Percentiles rank a stretch among this genome's conserved stretches.
Evolutionary conservation across 129 eudicot species (phyloP).

Genomic region (Arctium minus): DNA sequence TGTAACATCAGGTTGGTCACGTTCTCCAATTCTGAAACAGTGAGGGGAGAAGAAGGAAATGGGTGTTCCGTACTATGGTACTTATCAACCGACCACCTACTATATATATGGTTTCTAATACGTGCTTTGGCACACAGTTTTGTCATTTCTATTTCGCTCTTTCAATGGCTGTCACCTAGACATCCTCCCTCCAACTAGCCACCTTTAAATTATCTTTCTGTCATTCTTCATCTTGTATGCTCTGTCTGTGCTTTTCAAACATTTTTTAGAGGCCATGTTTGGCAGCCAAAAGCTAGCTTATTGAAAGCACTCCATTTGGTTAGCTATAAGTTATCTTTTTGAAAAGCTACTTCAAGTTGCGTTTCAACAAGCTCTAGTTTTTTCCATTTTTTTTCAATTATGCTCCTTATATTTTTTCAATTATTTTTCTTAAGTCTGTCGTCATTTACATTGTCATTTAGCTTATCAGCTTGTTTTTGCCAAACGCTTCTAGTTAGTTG

Average conservation of each 20-base stretch:
- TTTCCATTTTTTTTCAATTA: not conserved
- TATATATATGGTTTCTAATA: not conserved
- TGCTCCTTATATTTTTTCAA: not conserved
- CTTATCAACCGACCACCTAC: constrained; percentile 1
- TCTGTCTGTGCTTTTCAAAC: not conserved
- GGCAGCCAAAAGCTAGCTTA: not conserved
- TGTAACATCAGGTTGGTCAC: not conserved
- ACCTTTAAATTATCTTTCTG: not conserved
- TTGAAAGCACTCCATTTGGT: not conserved
- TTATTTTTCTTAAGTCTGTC: too few species aligned
- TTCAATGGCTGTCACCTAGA: not conserved
- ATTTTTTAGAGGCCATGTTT: not conserved
- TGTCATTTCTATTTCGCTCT: not conserved
- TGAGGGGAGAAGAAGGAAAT: constrained; percentile 93
- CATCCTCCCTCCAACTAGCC: not conserved
- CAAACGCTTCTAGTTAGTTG: too few species aligned
- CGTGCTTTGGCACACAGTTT: not conserved
- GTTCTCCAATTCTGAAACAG: constrained; percentile 31
- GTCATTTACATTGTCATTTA: too few species aligned
- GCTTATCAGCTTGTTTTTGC: not conserved
- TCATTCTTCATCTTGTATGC: not conserved
- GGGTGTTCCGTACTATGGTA: constrained; percentile 98
- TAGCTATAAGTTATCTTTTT: not conserved
- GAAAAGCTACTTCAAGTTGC: not conserved
- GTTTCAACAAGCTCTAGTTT: not conserved